phyloP scores from a whole-genome alignment of 2,329 filamentous ascomycete genomes.

The Diaporthe amygdali region DNA sequence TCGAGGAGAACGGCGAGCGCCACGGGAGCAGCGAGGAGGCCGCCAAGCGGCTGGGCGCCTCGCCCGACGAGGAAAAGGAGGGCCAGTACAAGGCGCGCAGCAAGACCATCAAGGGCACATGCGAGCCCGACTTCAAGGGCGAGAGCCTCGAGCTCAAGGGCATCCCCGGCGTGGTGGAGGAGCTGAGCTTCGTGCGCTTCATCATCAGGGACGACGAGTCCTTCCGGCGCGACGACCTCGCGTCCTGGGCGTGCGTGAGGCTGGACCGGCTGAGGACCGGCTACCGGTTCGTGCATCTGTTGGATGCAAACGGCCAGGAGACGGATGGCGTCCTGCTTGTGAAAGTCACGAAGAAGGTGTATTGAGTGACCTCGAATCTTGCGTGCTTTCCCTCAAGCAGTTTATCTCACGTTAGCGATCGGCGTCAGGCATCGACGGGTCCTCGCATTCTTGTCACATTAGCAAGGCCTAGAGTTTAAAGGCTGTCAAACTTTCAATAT shows the following conservation, averaged over 20 bases:
- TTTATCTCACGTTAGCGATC: not conserved
- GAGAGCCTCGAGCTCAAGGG: constrained; percentile 63
- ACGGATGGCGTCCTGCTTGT: constrained; percentile 76
- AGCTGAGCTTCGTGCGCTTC: constrained; percentile 78
- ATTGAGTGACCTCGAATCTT: constrained; percentile 16
- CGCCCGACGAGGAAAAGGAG: constrained; percentile 58
- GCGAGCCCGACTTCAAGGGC: constrained; percentile 65
- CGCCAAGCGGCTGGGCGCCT: constrained; percentile 17
- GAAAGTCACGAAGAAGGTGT: constrained; percentile 68
- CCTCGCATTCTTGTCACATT: not conserved
- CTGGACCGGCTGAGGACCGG: constrained; percentile 81
- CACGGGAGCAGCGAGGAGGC: constrained; percentile 28
- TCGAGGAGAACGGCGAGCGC: constrained; percentile 66
- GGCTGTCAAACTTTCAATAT: not conserved
- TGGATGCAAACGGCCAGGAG: constrained; percentile 69
- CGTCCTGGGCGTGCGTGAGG: constrained; percentile 88
- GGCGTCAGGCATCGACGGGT: not conserved
- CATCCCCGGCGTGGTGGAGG: constrained; percentile 64
- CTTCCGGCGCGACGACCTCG: constrained; percentile 71
- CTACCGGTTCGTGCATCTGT: constrained; percentile 77
- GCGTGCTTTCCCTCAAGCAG: not conserved
- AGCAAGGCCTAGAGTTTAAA: not conserved
- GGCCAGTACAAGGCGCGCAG: constrained; percentile 61
- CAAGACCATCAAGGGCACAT: constrained; percentile 58
- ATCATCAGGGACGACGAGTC: constrained; percentile 89